phyloP scores from a whole-genome alignment of 495 filamentous ascomycete species.

The Aspergillus kassunensis region DNA sequence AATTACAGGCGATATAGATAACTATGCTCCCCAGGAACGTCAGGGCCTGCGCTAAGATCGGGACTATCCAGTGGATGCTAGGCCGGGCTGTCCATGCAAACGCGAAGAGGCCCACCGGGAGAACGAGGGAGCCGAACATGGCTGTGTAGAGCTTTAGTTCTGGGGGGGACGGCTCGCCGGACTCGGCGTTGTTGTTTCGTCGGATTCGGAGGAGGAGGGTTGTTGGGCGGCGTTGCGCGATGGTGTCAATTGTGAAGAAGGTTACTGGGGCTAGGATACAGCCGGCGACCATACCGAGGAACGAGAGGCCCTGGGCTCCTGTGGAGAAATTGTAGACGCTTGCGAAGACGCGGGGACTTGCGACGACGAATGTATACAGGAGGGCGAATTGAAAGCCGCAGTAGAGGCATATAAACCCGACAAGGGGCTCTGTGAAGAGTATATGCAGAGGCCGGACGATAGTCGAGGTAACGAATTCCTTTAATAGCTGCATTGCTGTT shows the following conservation, averaged over 20 bases:
- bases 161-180: constrained; percentile 55
- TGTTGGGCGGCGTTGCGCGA: constrained; percentile 66
- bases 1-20: constrained; percentile 75
- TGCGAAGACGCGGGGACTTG: constrained; percentile 71
- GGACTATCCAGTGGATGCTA: constrained; percentile 66
- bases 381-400: constrained; percentile 65
- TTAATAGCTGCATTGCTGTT: constrained; percentile 45
- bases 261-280: constrained; percentile 43
- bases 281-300: constrained; percentile 69
- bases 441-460: constrained; percentile 48
- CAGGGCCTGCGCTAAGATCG: constrained; percentile 64
- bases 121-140: constrained; percentile 58
- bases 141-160: constrained; percentile 71
- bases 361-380: constrained; percentile 59
- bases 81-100: constrained; percentile 78
- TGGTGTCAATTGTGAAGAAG: constrained; percentile 55
- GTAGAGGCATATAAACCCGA: constrained; percentile 47
- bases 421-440: constrained; percentile 61
- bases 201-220: constrained; percentile 40
- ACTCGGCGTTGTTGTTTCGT: constrained; percentile 62
- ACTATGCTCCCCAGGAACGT: constrained; percentile 73
- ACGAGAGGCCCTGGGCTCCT: constrained; percentile 63
- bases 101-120: constrained; percentile 64
- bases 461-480: constrained; percentile 22
- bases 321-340: constrained; percentile 64